These are phyloP conservation scores for Phytophthora podocarpi DNA, from an alignment of 352 stramenopile genomes.

Conservation along the genomic window DNA sequence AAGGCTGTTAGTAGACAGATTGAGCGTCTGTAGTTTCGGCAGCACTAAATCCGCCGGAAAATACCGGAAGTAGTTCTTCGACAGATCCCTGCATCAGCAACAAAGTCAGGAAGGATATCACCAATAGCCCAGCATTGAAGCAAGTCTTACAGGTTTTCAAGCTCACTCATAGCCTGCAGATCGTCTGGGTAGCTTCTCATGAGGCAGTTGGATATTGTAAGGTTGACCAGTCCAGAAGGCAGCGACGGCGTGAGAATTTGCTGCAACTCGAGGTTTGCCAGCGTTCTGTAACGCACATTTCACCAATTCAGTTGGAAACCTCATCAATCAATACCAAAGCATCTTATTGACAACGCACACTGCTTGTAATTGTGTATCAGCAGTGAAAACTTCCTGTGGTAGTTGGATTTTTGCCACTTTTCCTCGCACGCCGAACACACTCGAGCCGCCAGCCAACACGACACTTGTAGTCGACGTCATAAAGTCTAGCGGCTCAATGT, in stretches of 20 bases:
- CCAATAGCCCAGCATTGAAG: neutral
- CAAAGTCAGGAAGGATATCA: neutral
- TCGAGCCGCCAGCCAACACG: slow-evolving; percentile 56
- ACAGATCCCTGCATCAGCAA: slow-evolving; percentile 51
- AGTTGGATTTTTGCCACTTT: slow-evolving; percentile 49
- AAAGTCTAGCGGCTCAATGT: slow-evolving; percentile 46
- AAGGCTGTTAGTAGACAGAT: slow-evolving; percentile 62
- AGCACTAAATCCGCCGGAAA: slow-evolving; percentile 53
- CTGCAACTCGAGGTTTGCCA: slow-evolving; percentile 61
- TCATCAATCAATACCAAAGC: neutral
- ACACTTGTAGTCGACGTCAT: slow-evolving; percentile 35
- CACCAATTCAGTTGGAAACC: neutral
- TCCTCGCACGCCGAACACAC: slow-evolving; percentile 47
- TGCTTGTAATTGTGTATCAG: slow-evolving; percentile 39
- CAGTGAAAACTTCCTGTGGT: slow-evolving; percentile 34
- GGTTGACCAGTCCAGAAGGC: slow-evolving; percentile 44
- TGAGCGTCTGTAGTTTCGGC: slow-evolving; percentile 45
- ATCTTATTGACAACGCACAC: slow-evolving; percentile 35
- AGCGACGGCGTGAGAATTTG: slow-evolving; percentile 44
- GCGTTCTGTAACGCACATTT: slow-evolving; percentile 23
- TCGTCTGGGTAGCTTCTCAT: slow-evolving; percentile 57
- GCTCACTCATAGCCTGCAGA: slow-evolving; percentile 47
- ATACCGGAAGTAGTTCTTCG: slow-evolving; percentile 62
- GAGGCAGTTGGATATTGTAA: slow-evolving; percentile 68
- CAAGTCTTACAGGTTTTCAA: slow-evolving; percentile 51